Evolutionary conservation across 2,329 filamentous ascomycete species (phyloP).

Genomic region (Colletotrichum graminicola): DNA sequence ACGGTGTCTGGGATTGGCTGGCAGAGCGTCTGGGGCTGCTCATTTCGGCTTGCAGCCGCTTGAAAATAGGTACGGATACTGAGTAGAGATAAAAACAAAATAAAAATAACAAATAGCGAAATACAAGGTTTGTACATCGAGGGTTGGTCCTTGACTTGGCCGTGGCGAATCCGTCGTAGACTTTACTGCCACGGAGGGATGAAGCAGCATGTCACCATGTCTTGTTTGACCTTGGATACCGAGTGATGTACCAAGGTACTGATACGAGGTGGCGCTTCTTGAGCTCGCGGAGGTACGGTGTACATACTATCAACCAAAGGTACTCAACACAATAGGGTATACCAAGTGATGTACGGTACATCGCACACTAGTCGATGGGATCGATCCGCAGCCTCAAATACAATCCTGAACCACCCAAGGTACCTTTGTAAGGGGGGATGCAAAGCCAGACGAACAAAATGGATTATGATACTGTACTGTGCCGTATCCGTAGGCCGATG

Average conservation of each 20-base stretch:
- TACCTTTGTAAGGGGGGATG: background rate
- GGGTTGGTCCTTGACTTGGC: background rate
- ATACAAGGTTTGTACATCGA: conserved; percentile 5
- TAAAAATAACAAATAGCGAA: background rate
- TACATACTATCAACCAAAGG: no score
- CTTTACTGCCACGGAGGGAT: background rate
- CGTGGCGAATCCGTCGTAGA: background rate
- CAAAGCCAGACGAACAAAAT: conserved; percentile 5
- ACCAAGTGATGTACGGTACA: background rate
- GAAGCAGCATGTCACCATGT: background rate
- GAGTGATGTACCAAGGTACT: no score
- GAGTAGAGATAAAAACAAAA: background rate
- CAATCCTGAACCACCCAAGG: background rate
- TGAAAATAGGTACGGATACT: no score
- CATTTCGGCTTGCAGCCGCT: conserved; percentile 25
- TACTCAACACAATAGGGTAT: no score
- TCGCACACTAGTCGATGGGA: background rate
- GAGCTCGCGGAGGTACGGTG: no score
- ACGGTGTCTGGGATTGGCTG: background rate
- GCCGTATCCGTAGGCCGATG: background rate
- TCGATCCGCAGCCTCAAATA: conserved; percentile 11
- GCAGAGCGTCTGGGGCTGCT: background rate
- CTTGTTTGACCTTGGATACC: background rate
- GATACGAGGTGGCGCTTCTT: no score
- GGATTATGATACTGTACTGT: background rate